phyloP scores from a whole-genome alignment of 176 grass and related monocot genomes.

The Luzula sylvatica region DNA sequence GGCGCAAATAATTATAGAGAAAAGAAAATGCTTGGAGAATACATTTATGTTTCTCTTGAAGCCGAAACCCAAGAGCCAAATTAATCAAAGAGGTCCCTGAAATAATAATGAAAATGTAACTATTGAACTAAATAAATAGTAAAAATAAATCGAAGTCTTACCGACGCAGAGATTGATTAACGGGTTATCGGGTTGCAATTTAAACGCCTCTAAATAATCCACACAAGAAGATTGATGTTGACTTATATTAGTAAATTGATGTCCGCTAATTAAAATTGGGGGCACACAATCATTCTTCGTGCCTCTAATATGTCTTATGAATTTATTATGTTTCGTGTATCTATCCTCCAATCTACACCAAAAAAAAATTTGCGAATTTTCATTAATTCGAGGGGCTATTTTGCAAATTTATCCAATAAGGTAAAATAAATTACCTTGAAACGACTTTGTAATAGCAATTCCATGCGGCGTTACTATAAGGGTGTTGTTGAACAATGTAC shows the following conservation, averaged over 20 bases:
- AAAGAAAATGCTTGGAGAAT: conserved; percentile 85
- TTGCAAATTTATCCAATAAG: not conserved
- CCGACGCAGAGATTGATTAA: conserved; percentile 86
- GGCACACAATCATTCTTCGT: conserved; percentile 47
- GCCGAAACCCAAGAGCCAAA: conserved; percentile 81
- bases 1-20: conserved; percentile 51
- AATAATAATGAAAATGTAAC: conserved; percentile 19
- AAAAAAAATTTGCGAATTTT: not conserved
- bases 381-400: not conserved
- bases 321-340: conserved; percentile 61
- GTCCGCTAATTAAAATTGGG: conserved; percentile 62
- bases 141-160: conserved; percentile 12
- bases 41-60: conserved; percentile 87
- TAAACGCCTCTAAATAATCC: conserved; percentile 92
- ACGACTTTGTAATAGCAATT: conserved; percentile 90
- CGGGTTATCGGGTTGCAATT: conserved; percentile 70
- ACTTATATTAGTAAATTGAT: conserved; percentile 74
- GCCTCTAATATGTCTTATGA: conserved; percentile 47
- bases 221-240: conserved; percentile 75
- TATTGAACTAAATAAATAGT: not conserved
- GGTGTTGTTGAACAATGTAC: conserved; percentile 73
- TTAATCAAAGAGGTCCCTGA: conserved; percentile 79
- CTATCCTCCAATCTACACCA: conserved; percentile 55
- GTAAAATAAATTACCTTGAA: conserved; percentile 46
- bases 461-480: conserved; percentile 65